Percentiles rank a stretch among this genome's conserved stretches.
phyloP scores from a whole-genome alignment of 768 basidiomycete genomes.

The Lentinula raphanica region DNA sequence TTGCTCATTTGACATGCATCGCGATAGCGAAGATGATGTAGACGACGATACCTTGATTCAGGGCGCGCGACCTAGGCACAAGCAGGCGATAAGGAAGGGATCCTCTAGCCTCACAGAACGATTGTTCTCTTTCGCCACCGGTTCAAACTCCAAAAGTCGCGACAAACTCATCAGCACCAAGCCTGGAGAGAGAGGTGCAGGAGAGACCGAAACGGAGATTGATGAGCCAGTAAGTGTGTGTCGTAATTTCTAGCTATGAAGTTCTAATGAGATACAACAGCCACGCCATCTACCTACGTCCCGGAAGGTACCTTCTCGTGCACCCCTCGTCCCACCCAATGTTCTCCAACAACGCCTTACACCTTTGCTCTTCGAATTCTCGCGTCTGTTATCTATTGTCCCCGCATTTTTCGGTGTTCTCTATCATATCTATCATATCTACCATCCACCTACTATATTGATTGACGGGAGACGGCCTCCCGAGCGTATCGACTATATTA shows the following conservation, averaged over 20 bases:
- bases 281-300: constrained; percentile 65
- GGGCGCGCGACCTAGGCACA: not conserved
- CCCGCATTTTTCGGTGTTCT: constrained; percentile 66
- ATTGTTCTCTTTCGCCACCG: not conserved
- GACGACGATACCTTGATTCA: not conserved
- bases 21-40: not conserved
- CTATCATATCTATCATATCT: constrained; percentile 53
- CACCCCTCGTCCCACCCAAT: constrained; percentile 44
- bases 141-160: not conserved
- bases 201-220: constrained; percentile 6
- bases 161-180: constrained; percentile 4
- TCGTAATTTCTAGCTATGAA: not conserved
- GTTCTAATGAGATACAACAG: constrained; percentile 25
- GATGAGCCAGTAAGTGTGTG: constrained; percentile 6
- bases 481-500: constrained; percentile 56
- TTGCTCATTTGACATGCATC: not conserved
- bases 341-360: constrained; percentile 43
- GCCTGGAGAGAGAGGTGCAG: constrained; percentile 7
- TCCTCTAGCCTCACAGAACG: not conserved
- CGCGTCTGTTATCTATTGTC: constrained; percentile 65
- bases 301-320: constrained; percentile 49
- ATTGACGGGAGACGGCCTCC: constrained; percentile 30
- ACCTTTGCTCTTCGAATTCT: constrained; percentile 63
- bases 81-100: not conserved
- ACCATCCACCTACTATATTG: constrained; percentile 33